phyloP scores from a whole-genome alignment of 2,329 filamentous ascomycete genomes.

The Rutstroemia sp. region DNA sequence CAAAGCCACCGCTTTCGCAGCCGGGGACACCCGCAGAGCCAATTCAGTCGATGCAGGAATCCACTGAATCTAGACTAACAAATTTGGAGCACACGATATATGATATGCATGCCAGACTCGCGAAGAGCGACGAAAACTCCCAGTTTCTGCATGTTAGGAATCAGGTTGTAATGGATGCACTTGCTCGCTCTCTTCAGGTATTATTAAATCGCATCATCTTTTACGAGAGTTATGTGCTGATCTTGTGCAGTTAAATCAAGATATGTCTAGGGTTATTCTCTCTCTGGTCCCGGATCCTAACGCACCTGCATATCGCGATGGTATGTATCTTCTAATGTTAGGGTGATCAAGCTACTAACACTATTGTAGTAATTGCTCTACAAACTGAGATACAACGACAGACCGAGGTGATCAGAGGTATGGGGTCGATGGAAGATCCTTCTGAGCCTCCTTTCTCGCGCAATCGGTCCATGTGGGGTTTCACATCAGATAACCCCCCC shows the following conservation, averaged over 20 bases:
- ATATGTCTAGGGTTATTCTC: conserved; percentile 69
- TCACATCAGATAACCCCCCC: conserved; percentile 62
- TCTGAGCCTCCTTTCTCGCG: conserved; percentile 60
- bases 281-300: conserved; percentile 69
- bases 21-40: conserved; percentile 80
- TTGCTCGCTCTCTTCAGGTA: conserved; percentile 64
- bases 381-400: conserved; percentile 56
- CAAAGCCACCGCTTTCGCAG: conserved; percentile 68
- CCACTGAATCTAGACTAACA: conserved; percentile 65
- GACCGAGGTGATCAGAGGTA: conserved; percentile 45
- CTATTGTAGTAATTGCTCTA: conserved; percentile 42
- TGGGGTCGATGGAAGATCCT: conserved; percentile 45
- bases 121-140: conserved; percentile 77
- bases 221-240: conserved; percentile 15
- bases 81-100: conserved; percentile 76
- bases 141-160: conserved; percentile 74
- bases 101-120: conserved; percentile 68
- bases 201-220: background rate
- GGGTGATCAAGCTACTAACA: conserved; percentile 15
- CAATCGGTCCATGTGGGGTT: conserved; percentile 58
- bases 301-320: conserved; percentile 71
- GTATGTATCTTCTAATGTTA: conserved; percentile 42
- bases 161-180: conserved; percentile 72
- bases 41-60: conserved; percentile 63
- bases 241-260: conserved; percentile 67